These are phyloP conservation scores for Phalaenopsis hybrid DNA, from an alignment of 116 monocot species.

Conservation along the genomic window DNA sequence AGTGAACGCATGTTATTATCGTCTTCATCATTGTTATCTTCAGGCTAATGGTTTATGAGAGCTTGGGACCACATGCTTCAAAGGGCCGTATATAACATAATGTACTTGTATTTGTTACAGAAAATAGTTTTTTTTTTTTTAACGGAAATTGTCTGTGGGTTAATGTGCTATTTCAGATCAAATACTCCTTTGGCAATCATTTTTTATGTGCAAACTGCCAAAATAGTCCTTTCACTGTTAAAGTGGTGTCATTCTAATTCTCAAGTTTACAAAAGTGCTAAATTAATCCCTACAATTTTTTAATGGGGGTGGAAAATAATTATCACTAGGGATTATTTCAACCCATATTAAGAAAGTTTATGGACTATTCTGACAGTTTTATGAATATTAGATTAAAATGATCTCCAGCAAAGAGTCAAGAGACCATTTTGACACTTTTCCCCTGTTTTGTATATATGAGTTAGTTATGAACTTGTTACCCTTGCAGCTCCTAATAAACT, in stretches of 20 bases:
- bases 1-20: background rate
- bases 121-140: background rate
- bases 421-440: too few relatives aligned
- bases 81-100: background rate
- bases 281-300: too few relatives aligned
- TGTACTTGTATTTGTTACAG: background rate
- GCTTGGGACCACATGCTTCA: background rate
- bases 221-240: too few relatives aligned
- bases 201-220: too few relatives aligned
- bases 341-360: too few relatives aligned
- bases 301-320: too few relatives aligned
- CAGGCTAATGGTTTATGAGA: background rate
- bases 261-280: too few relatives aligned
- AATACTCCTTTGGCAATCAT: background rate
- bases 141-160: background rate
- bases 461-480: background rate
- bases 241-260: too few relatives aligned
- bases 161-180: background rate
- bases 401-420: too few relatives aligned
- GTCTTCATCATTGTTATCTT: background rate
- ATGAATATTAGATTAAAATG: too few relatives aligned
- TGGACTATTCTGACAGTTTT: too few relatives aligned
- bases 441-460: background rate
- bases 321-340: too few relatives aligned
- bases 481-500: background rate